phyloP scores from a whole-genome alignment of 2,329 filamentous ascomycete species.

The Aspergillus sp. region DNA sequence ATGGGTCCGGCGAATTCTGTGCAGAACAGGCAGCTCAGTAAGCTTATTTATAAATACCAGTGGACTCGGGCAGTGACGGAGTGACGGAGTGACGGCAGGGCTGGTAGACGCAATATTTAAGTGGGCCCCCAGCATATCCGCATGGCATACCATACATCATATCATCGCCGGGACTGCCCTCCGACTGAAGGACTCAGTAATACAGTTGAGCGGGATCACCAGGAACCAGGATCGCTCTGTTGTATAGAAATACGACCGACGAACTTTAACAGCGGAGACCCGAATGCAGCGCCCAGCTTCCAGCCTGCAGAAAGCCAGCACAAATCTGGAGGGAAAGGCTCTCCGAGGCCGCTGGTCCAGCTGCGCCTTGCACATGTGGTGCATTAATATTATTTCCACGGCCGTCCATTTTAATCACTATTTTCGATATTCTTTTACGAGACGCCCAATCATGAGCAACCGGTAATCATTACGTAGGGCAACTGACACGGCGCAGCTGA shows the following conservation, averaged over 20 bases:
- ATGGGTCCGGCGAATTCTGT: constrained; percentile 1
- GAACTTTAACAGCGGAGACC: not conserved
- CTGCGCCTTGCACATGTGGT: constrained; percentile 1
- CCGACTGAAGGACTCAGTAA: not conserved
- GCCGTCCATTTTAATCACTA: too few relatives aligned
- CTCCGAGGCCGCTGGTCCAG: not conserved
- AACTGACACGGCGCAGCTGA: not conserved
- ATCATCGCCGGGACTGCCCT: constrained; percentile 1
- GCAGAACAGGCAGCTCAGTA: not conserved
- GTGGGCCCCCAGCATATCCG: not conserved
- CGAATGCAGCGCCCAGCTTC: not conserved
- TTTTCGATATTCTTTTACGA: too few relatives aligned
- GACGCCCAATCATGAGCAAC: too few relatives aligned
- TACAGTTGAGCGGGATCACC: not conserved
- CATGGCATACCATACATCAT: not conserved
- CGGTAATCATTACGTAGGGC: constrained; percentile 6
- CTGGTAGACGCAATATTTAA: not conserved
- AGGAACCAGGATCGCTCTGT: constrained; percentile 1
- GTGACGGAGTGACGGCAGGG: not conserved
- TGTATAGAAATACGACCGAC: not conserved
- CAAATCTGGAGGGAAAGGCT: not conserved
- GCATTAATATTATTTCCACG: too few relatives aligned
- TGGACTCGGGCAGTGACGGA: not conserved
- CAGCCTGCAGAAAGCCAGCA: too few relatives aligned
- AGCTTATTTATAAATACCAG: constrained; percentile 10